phyloP scores from a whole-genome alignment of 1,284 basidiomycete genomes.

The Athelia psychrophila region DNA sequence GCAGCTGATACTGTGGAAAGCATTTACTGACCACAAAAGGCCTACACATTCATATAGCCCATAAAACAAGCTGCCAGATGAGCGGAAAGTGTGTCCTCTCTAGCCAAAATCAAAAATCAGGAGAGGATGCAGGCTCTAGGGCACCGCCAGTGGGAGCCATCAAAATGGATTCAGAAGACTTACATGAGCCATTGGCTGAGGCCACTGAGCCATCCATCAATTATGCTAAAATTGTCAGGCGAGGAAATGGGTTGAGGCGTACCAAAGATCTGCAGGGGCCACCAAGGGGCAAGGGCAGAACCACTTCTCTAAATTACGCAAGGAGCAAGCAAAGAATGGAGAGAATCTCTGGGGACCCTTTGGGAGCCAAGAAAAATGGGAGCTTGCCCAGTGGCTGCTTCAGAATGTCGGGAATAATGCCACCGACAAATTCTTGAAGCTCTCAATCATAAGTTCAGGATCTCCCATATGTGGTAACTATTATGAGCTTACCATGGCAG shows the following conservation, averaged over 20 bases:
- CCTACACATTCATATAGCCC: no score
- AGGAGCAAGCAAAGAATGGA: slow-evolving; percentile 1
- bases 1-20: no score
- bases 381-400: slow-evolving; percentile 28
- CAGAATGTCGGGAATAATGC: slow-evolving; percentile 21
- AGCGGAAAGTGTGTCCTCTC: no score
- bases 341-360: slow-evolving; percentile 20
- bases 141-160: no score
- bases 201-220: no score
- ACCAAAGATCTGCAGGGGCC: not conserved
- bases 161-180: no score
- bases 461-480: slow-evolving; percentile 16
- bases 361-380: slow-evolving; percentile 22
- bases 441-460: slow-evolving; percentile 13
- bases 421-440: slow-evolving; percentile 27
- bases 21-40: no score
- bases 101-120: no score
- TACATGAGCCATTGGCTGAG: no score
- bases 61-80: no score
- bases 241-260: not conserved
- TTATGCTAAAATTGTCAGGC: no score
- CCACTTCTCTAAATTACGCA: slow-evolving; percentile 10
- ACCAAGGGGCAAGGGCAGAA: slow-evolving; percentile 3
- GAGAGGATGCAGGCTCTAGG: no score
- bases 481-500: slow-evolving; percentile 8